These are phyloP conservation scores for Hamigera avellanea DNA, from an alignment of 495 filamentous ascomycete genomes.

Conservation along the genomic window DNA sequence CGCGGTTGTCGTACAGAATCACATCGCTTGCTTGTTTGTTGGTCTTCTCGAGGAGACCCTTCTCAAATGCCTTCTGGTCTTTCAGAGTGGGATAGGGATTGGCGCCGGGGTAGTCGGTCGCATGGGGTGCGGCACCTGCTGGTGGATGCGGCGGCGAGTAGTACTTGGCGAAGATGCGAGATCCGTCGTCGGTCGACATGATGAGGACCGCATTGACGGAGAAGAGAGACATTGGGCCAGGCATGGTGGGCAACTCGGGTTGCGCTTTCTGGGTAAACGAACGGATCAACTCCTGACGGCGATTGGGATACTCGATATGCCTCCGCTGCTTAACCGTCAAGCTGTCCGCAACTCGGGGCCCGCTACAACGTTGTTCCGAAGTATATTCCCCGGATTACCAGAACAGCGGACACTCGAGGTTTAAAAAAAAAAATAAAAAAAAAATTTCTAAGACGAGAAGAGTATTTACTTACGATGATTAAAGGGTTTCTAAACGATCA, in stretches of 20 bases:
- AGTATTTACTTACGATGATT: background rate
- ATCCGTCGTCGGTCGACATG: slow-evolving; percentile 76
- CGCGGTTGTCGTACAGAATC: slow-evolving; percentile 87
- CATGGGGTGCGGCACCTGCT: slow-evolving; percentile 35
- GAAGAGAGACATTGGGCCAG: slow-evolving; percentile 62
- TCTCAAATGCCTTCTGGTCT: slow-evolving; percentile 91
- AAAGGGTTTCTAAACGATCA: no score
- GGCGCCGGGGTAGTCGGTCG: slow-evolving; percentile 46
- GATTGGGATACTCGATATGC: no score
- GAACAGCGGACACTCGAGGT: no score
- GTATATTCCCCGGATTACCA: no score
- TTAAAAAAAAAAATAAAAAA: no score
- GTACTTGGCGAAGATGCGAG: slow-evolving; percentile 91
- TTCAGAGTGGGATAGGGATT: slow-evolving; percentile 85
- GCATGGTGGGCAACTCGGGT: slow-evolving; percentile 29
- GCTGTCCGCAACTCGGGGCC: slow-evolving; percentile 26
- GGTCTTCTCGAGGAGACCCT: slow-evolving; percentile 90
- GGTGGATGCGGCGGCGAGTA: slow-evolving; percentile 78
- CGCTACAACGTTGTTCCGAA: slow-evolving; percentile 30
- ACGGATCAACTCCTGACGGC: no score
- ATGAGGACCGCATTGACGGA: slow-evolving; percentile 88
- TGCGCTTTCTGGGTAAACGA: slow-evolving; percentile 4
- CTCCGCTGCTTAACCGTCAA: no score
- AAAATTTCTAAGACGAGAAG: no score
- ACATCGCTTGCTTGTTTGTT: slow-evolving; percentile 91